Conservation (phyloP, 2,329 filamentous ascomycete species). For the Orbilia blumenaviensis region DNA sequence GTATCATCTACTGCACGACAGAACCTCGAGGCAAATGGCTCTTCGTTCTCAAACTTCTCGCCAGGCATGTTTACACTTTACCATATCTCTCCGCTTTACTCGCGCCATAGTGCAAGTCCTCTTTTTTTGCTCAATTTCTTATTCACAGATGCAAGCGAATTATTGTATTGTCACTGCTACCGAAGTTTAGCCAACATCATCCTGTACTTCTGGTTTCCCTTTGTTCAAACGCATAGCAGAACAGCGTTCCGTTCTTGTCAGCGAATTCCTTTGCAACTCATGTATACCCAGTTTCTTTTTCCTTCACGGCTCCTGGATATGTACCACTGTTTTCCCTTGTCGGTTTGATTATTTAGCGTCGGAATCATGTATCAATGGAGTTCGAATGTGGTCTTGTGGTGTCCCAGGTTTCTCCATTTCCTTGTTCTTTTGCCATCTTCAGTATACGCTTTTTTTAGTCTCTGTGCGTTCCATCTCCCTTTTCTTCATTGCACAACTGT, state of each 20-base stretch:
- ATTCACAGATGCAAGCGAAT: neutral
- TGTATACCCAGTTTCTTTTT: conserved; percentile 10
- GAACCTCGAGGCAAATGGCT: conserved; percentile 1
- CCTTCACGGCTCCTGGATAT: conserved; percentile 8
- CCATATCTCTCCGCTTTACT: neutral
- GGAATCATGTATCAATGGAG: conserved; percentile 35
- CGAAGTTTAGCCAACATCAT: neutral
- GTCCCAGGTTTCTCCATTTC: neutral
- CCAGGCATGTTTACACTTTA: neutral
- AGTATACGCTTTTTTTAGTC: neutral
- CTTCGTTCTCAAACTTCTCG: neutral
- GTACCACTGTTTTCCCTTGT: neutral
- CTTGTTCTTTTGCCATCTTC: neutral
- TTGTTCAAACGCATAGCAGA: conserved; percentile 7
- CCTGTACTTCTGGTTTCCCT: conserved; percentile 9
- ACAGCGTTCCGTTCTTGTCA: neutral
- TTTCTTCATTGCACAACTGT: neutral
- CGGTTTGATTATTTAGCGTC: conserved; percentile 26
- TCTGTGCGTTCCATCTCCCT: neutral
- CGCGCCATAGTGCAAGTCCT: conserved; percentile 5
- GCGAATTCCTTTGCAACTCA: neutral
- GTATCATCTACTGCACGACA: neutral
- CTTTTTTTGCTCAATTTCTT: neutral
- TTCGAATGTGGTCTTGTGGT: conserved; percentile 28
- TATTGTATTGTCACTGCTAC: neutral